phyloP scores from a whole-genome alignment of 352 stramenopile genomes.

The Pythium diclinum region DNA sequence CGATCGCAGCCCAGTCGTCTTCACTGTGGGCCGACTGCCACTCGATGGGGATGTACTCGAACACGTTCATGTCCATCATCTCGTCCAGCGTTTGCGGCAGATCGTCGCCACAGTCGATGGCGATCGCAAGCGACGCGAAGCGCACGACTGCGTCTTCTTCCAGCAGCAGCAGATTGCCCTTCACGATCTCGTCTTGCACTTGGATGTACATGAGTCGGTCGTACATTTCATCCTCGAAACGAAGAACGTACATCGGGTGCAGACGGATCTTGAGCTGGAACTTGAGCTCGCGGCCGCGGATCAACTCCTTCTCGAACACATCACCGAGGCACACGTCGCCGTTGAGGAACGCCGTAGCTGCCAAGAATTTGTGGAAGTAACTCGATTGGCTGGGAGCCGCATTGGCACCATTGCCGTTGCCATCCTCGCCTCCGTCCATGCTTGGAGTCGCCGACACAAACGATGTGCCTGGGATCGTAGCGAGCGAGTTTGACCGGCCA shows the following conservation, averaged over 20 bases:
- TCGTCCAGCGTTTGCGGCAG: slow-evolving; percentile 54
- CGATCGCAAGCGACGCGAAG: slow-evolving; percentile 75
- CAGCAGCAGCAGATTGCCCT: slow-evolving; percentile 78
- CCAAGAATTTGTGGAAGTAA: slow-evolving; percentile 79
- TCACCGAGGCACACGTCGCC: slow-evolving; percentile 87
- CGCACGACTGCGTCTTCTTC: slow-evolving; percentile 75
- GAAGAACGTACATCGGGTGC: slow-evolving; percentile 69
- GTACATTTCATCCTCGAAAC: slow-evolving; percentile 85
- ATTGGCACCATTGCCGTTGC: slow-evolving; percentile 24
- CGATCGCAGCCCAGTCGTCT: slow-evolving; percentile 74
- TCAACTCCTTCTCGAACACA: slow-evolving; percentile 89
- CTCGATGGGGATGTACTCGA: slow-evolving; percentile 83
- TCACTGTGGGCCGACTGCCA: slow-evolving; percentile 73
- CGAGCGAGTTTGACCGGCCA: slow-evolving; percentile 31
- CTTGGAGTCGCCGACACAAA: slow-evolving; percentile 30
- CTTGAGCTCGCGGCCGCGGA: slow-evolving; percentile 84
- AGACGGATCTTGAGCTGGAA: slow-evolving; percentile 95
- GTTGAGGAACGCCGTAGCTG: slow-evolving; percentile 74
- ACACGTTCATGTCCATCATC: slow-evolving; percentile 63
- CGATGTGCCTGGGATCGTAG: slow-evolving; percentile 28
- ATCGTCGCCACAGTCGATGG: slow-evolving; percentile 70
- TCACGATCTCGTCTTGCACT: slow-evolving; percentile 91
- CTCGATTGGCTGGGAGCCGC: slow-evolving; percentile 30
- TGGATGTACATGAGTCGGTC: slow-evolving; percentile 87
- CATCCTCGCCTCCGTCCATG: slow-evolving; percentile 27